Evolutionary conservation across 306 rosid genomes (phyloP), one percentile per base, ranked within the genome.

Genomic region (Lathyrus aphaca): DNA sequence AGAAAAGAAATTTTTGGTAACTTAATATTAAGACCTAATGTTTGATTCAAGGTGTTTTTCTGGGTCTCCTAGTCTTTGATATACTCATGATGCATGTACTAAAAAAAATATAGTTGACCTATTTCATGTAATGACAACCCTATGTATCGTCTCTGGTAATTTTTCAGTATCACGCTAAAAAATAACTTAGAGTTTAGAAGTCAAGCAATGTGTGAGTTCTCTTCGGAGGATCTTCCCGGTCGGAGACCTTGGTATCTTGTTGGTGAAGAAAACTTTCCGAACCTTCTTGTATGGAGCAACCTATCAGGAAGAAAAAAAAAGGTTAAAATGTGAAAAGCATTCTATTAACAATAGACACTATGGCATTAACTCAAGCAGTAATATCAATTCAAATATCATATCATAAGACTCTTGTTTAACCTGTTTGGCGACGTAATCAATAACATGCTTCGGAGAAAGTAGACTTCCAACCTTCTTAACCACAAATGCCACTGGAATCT

Each of bases 181-280:
- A 58, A 42, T 11, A 11, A 16, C 12, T 81, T 51, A 93, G 37
- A 93, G 86, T 73, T 77, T 88, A 67, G 91, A 87, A 66, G 68
- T 23, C 71, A 86, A 17, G 21, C 9, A 57, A 16, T 74, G 84
- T 56, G 32, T 59, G 6, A 90, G 89, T 50, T 86, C 82, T 77
- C 79, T 88, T 46, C 94, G 72, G 14, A 90, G 91, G 73, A 94
- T 82, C 83, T 94, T 94, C 48, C 98, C 98, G 4, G 96, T 88
- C 0, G 88, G 73, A 53, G 97, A 94, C 70, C 86, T 86, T 5
- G 98, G 98, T 66, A 94, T 80, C 64, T 79, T 72, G 72, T 79
- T 43, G 21, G 71, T 80, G 83, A 94, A 90, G 13, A 88, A 74
- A 59, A 94, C 96, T 81, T 84, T 88, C 73, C 96, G 79, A 14